phyloP scores from a whole-genome alignment of 495 filamentous ascomycete genomes.

The Tuber magnatum region DNA sequence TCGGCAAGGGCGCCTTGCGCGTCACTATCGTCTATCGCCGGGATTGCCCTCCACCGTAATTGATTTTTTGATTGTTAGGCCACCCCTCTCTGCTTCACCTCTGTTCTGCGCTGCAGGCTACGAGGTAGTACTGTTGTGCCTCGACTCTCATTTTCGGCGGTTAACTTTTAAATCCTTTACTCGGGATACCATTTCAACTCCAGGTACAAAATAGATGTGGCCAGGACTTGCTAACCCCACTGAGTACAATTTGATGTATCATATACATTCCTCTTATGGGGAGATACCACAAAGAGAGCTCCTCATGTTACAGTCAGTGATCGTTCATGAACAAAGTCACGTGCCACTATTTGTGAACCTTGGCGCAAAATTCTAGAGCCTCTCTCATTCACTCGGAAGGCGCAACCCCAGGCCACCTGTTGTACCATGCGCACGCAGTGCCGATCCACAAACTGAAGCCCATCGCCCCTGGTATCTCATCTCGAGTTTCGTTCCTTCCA shows the following conservation, averaged over 20 bases:
- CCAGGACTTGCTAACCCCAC: background rate
- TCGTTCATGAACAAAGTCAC: background rate
- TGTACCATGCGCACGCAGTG: background rate
- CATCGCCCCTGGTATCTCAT: background rate
- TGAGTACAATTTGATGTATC: background rate
- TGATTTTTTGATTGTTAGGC: background rate
- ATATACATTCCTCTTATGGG: background rate
- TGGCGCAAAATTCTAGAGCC: background rate
- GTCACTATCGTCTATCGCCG: background rate
- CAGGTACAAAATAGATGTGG: background rate
- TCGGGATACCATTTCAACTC: background rate
- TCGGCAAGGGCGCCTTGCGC: background rate
- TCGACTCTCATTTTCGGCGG: background rate
- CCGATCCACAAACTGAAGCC: background rate
- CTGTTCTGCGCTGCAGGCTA: background rate
- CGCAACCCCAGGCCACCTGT: background rate
- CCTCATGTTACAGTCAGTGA: background rate
- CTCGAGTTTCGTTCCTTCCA: background rate
- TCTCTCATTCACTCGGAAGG: background rate
- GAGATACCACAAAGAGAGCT: background rate
- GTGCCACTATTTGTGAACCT: background rate
- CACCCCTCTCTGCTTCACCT: background rate
- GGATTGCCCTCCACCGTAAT: background rate
- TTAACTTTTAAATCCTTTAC: background rate
- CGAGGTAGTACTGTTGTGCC: background rate